Conservation (phyloP, 352 stramenopile genomes). For the Pythium apleroticum region DNA sequence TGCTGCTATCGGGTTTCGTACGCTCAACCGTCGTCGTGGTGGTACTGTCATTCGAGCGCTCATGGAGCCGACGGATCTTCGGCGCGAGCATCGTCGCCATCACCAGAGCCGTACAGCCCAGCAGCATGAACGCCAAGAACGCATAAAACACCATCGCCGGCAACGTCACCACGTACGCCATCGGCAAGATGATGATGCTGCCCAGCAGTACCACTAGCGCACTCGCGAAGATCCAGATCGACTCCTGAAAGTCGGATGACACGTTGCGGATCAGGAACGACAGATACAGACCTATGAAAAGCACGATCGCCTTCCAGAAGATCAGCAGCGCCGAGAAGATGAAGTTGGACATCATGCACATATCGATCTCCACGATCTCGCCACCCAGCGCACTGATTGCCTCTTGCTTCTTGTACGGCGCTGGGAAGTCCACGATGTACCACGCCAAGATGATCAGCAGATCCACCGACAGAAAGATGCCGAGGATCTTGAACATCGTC, state of each 20-base stretch:
- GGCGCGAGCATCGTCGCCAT: constrained; percentile 30
- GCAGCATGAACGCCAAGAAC: constrained; percentile 23
- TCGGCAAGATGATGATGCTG: constrained; percentile 28
- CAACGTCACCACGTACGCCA: constrained; percentile 35
- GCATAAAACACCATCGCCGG: constrained; percentile 21
- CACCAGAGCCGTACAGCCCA: constrained; percentile 19
- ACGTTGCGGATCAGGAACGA: constrained; percentile 31
- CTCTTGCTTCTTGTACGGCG: no score
- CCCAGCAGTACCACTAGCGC: constrained; percentile 27
- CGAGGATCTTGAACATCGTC: no score
- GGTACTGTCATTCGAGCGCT: constrained; percentile 17
- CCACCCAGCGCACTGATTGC: no score
- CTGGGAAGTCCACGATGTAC: no score
- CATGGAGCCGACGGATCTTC: constrained; percentile 17
- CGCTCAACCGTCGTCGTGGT: neutral
- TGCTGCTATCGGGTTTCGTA: neutral
- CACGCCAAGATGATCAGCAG: no score
- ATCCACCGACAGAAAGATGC: no score
- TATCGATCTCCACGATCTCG: no score
- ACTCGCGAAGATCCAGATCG: constrained; percentile 37
- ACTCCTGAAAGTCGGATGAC: constrained; percentile 44
- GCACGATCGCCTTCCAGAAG: no score
- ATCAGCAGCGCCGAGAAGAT: no score
- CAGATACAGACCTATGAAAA: constrained; percentile 25
- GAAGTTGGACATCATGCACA: no score